phyloP scores from a whole-genome alignment of 2,329 filamentous ascomycete species.

The Verticillium tricorpus region DNA sequence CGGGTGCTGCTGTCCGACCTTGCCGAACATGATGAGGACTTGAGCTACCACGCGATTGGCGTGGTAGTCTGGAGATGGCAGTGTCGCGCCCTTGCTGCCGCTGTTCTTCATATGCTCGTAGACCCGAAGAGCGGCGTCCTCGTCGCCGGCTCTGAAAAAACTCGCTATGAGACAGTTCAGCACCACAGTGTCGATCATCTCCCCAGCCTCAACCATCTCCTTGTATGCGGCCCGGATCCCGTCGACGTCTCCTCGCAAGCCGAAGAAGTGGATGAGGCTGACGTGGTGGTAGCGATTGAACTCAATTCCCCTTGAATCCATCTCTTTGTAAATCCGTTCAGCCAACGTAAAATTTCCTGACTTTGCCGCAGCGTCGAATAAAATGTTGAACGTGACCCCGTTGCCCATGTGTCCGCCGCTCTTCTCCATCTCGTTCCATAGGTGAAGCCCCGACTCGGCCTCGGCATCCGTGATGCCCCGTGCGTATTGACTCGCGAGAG shows the following conservation, averaged over 20 bases:
- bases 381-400: constrained; percentile 84
- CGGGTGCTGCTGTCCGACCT: constrained; percentile 49
- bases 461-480: constrained; percentile 52
- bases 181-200: constrained; percentile 82
- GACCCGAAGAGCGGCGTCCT: constrained; percentile 70
- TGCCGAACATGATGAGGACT: constrained; percentile 54
- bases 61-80: constrained; percentile 41
- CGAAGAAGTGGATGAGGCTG: constrained; percentile 78
- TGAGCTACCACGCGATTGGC: constrained; percentile 46
- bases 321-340: constrained; percentile 80
- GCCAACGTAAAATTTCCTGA: constrained; percentile 79
- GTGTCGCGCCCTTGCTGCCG: constrained; percentile 32
- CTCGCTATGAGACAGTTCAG: constrained; percentile 83
- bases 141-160: constrained; percentile 72
- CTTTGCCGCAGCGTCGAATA: constrained; percentile 86
- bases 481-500: constrained; percentile 71
- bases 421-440: constrained; percentile 90
- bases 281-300: constrained; percentile 79
- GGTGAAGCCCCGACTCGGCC: constrained; percentile 63
- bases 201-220: constrained; percentile 76
- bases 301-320: constrained; percentile 62
- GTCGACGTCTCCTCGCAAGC: constrained; percentile 66
- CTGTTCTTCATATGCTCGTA: constrained; percentile 79
- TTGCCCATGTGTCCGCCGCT: constrained; percentile 60
- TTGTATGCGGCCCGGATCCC: constrained; percentile 74